Conservation (phyloP, 176 grass and related monocot species). For the Zea mays region Zm-B73-REFERENCE-NAM-5.0 NC_050097.1:225115501-225116000, state of each 20-base stretch:
- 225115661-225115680: constrained; percentile 72
- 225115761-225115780: constrained; percentile 72
- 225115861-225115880: constrained; percentile 81
- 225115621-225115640: constrained; percentile 42
- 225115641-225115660: constrained; percentile 54
- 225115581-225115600: constrained; percentile 46
- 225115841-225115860: constrained; percentile 53
- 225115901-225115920: constrained; percentile 59
- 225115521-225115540: constrained; percentile 42
- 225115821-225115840: constrained; percentile 60
- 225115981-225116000: constrained; percentile 77
- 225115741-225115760: constrained; percentile 57
- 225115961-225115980: constrained; percentile 73
- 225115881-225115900: constrained; percentile 53
- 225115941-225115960: constrained; percentile 51
- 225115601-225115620: constrained; percentile 41
- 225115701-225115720: constrained; percentile 67
- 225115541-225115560: constrained; percentile 66
- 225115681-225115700: constrained; percentile 48
- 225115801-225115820: constrained; percentile 64
- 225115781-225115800: constrained; percentile 63
- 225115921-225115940: constrained; percentile 51
- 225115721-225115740: constrained; percentile 65
- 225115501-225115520: constrained; percentile 56
- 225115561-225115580: constrained; percentile 61